Base-by-base conservation (phyloP, 495 filamentous ascomycete species). In the Neurospora sp. region DNA sequence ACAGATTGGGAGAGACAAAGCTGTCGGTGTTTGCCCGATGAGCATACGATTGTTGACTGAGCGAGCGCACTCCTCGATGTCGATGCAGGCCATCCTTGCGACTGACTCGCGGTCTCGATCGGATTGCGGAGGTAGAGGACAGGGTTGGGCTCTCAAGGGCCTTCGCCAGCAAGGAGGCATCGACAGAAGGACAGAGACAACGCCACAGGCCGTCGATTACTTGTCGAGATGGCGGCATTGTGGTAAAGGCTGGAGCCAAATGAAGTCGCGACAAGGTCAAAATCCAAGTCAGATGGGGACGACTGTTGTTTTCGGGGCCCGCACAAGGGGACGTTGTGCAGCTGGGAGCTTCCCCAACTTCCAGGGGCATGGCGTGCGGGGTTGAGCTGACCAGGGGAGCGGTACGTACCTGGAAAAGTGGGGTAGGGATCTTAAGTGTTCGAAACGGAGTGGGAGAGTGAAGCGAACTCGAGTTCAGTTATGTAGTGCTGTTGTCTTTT, bases 161-260 rank as follows among this genome's bases (percentile, higher is more conserved):
- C 69, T 74, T 78, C 22, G 75, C 72, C 41, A 83, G 73, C 1
- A 79, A 73, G 7, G 74, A 53, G 2, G 80, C 53, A 72, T 85
- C 83, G 71, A 89, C 84, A 68, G 86, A 88, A 42, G 89, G 90
- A 80, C 89, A 90, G 38, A 93, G 82, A 80, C 86, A 90, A 76
- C 88, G 86, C 89, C 89, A 91, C 61, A 92, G 83, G 71, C 87
- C 90, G 79, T 91, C 89, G 47, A 89, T 73, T 39, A 85, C 78
- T 40, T 88, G 76, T 73, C 83, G 79, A 75, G 77, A 88, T 88
- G 77, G 59, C 37, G 73, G 27, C 53, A 61, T 61, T 8, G 12
- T 61, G 53, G 53, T 35, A 61, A 31, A 14, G 20, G 14, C 22
- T 16, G 22, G 53, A 61, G 14, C 27, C 5, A 16, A 14, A 35